Evolutionary conservation across 2,329 filamentous ascomycete species (phyloP).

Genomic region (Didymella glomerata): DNA sequence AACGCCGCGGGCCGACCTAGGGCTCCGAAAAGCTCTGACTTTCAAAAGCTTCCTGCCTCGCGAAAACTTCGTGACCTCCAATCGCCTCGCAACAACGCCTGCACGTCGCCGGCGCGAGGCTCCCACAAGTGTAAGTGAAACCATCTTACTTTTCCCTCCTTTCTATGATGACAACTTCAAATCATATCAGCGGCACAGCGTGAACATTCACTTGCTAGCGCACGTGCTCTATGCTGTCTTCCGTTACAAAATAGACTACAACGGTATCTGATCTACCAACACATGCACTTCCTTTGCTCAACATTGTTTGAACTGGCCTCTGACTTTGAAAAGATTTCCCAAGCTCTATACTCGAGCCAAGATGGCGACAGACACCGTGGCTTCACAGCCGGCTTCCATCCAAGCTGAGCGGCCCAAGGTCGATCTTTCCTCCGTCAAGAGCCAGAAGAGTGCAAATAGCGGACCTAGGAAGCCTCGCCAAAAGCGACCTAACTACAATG

Average conservation of each 20-base stretch:
- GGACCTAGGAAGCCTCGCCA: slow-evolving; percentile 39
- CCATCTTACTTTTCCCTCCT: slow-evolving; percentile 5
- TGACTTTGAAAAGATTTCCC: slow-evolving; percentile 11
- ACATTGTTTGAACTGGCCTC: background rate
- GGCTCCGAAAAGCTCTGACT: slow-evolving; percentile 13
- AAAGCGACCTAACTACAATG: slow-evolving; percentile 65
- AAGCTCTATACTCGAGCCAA: slow-evolving; percentile 4
- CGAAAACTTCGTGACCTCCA: slow-evolving; percentile 12
- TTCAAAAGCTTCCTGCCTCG: slow-evolving; percentile 13
- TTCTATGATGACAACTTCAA: slow-evolving; percentile 25
- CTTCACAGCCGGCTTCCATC: slow-evolving; percentile 17
- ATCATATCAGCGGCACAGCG: slow-evolving; percentile 25
- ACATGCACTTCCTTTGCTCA: background rate
- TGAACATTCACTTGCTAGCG: slow-evolving; percentile 28
- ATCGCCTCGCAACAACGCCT: slow-evolving; percentile 17
- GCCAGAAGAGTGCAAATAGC: slow-evolving; percentile 30
- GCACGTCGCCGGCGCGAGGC: slow-evolving; percentile 15
- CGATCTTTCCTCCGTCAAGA: slow-evolving; percentile 16
- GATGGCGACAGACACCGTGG: slow-evolving; percentile 28
- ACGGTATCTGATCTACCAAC: slow-evolving; percentile 24
- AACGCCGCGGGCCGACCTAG: slow-evolving; percentile 18
- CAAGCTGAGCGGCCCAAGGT: slow-evolving; percentile 18
- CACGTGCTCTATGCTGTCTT: slow-evolving; percentile 26
- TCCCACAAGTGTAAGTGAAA: slow-evolving; percentile 14
- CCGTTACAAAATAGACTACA: slow-evolving; percentile 29